These are phyloP conservation scores for Metschnikowia kofuensis DNA, from an alignment of 805 yeast genomes.

Conservation along the genomic window DNA sequence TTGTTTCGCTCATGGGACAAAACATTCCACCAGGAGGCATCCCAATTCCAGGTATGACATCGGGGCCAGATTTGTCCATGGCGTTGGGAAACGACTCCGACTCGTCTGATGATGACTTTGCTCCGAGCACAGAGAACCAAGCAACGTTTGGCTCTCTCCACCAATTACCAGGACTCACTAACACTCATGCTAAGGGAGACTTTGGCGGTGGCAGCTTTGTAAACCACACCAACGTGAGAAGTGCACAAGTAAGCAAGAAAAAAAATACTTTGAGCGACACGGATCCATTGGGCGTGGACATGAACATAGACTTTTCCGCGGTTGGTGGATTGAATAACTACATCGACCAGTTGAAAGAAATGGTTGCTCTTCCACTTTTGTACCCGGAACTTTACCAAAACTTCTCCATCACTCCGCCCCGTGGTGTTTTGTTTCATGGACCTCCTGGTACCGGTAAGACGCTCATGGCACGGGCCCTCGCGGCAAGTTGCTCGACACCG, in stretches of 20 bases:
- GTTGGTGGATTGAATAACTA: constrained; percentile 93
- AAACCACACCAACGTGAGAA: constrained; percentile 31
- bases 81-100: constrained; percentile 50
- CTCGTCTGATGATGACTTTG: constrained; percentile 60
- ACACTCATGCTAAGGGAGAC: constrained; percentile 2
- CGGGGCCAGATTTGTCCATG: constrained; percentile 21
- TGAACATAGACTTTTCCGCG: constrained; percentile 76
- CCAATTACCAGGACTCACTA: constrained; percentile 9
- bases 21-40: constrained; percentile 53
- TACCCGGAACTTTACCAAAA: constrained; percentile 92
- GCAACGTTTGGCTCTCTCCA: background rate
- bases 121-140: background rate
- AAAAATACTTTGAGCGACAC: constrained; percentile 71
- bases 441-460: constrained; percentile 99
- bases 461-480: constrained; percentile 94
- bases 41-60: constrained; percentile 34
- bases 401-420: constrained; percentile 90
- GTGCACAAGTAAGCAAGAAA: constrained; percentile 33
- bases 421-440: constrained; percentile 97
- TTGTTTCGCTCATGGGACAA: constrained; percentile 74
- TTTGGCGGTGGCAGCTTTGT: constrained; percentile 13
- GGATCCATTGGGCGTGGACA: constrained; percentile 89
- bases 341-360: constrained; percentile 89
- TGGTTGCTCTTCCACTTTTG: constrained; percentile 89
- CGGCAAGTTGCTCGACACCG: constrained; percentile 88